A percentile compares a stretch with the other conserved stretches of the same genome.
These are phyloP conservation scores for Paraleonurus japonicus DNA, from an alignment of 257 asterid genomes.

Conservation along the genomic window DNA sequence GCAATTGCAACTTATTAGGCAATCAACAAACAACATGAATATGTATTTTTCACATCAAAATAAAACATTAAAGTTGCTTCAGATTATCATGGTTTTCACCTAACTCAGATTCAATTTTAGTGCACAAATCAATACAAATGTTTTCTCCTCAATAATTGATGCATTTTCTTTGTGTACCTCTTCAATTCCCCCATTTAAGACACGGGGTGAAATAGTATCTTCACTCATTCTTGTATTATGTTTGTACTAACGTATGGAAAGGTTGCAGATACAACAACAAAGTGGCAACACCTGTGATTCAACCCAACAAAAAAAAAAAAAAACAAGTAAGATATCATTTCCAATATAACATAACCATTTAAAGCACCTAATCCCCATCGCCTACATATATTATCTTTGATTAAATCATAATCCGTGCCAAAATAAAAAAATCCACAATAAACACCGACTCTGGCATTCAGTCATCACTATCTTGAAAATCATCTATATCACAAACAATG, in stretches of 20 bases:
- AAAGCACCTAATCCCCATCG: not conserved
- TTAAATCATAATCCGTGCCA: not conserved
- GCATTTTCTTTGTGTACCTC: conserved; percentile 24
- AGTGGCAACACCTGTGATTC: conserved; percentile 53
- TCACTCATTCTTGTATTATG: conserved; percentile 22
- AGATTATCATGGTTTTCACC: conserved; percentile 24
- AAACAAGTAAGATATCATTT: conserved; percentile 1
- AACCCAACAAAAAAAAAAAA: conserved; percentile 16
- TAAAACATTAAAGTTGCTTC: conserved; percentile 1
- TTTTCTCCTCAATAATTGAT: conserved; percentile 19
- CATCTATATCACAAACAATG: not conserved
- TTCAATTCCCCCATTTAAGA: conserved; percentile 26
- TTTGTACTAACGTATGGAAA: conserved; percentile 30
- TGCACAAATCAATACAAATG: conserved; percentile 14
- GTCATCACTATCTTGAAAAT: not conserved
- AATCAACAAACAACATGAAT: not conserved
- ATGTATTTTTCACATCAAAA: conserved; percentile 17
- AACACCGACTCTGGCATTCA: not conserved
- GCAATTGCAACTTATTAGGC: conserved; percentile 26
- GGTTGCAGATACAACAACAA: conserved; percentile 48
- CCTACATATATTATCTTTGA: not conserved
- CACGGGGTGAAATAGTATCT: conserved; percentile 27
- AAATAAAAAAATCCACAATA: not conserved
- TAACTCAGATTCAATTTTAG: conserved; percentile 27
- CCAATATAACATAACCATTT: not conserved